Conservation (phyloP, 2,329 filamentous ascomycete genomes). For the Claviceps quebecensis region DNA sequence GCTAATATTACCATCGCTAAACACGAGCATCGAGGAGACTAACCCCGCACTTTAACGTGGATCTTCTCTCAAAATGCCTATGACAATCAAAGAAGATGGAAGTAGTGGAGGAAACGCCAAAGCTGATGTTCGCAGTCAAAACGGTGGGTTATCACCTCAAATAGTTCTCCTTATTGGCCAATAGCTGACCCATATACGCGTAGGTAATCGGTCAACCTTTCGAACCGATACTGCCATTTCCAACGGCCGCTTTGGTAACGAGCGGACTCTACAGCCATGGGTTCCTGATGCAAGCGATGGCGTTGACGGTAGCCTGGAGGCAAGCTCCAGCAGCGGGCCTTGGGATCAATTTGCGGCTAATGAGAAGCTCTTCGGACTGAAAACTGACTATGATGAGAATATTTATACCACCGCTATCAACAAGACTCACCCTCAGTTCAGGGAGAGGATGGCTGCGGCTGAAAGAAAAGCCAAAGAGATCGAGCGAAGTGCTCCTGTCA, state of each 20-base stretch:
- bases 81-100: slow-evolving; percentile 25
- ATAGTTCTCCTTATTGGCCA: background rate
- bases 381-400: slow-evolving; percentile 84
- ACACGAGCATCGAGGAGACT: slow-evolving; percentile 10
- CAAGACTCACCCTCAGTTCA: slow-evolving; percentile 68
- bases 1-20: background rate
- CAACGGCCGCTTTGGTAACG: slow-evolving; percentile 51
- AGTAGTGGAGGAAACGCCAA: slow-evolving; percentile 18
- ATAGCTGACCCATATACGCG: background rate
- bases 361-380: slow-evolving; percentile 73
- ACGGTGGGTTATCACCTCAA: slow-evolving; percentile 17
- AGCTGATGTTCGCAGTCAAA: slow-evolving; percentile 18
- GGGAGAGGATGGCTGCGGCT: slow-evolving; percentile 61
- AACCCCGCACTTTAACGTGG: slow-evolving; percentile 10
- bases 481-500: slow-evolving; percentile 57
- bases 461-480: slow-evolving; percentile 83
- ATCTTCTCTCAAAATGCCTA: slow-evolving; percentile 20
- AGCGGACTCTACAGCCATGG: slow-evolving; percentile 73
- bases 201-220: slow-evolving; percentile 57
- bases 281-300: slow-evolving; percentile 50
- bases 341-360: slow-evolving; percentile 97
- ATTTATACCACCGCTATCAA: slow-evolving; percentile 90
- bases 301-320: slow-evolving; percentile 60
- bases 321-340: slow-evolving; percentile 27
- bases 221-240: slow-evolving; percentile 84